Evolutionary conservation across 345 rosid species (phyloP), one percentile per base, ranked within the genome.

Genomic region (Dovyalis caffra): DNA sequence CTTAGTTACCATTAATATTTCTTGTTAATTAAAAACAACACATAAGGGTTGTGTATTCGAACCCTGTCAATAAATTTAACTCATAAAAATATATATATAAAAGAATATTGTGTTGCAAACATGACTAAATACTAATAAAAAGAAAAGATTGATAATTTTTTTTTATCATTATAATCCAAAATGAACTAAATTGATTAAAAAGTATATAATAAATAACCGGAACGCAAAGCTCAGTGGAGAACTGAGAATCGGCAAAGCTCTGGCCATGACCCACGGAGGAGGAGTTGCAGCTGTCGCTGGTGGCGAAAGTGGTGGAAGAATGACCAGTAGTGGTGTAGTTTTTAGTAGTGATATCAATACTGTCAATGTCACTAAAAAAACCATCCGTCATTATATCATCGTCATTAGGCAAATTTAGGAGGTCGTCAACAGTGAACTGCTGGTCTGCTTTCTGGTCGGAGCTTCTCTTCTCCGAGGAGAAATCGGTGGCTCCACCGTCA

Each of bases 331-430:
- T 31, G 10, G 81, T 77, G 53, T 86, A 85, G 80, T 80, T 86
- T 5, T 75, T 82, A 15, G 79, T 64, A n/a, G 66, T 79, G 72
- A 75, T 84, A 29, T 84, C 90, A 10, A 3, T 40, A 0, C 47
- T 10, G 12, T 40, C 47, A 40, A 40, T 40, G 12, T 40, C 47
- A 40, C 47, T 40, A 33, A 89, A 75, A 66, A 85, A 83, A 68
- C 79, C 72, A 16, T 65, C 85, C 81, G 69, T 69, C 16, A 78
- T 38, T 26, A 76, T 79, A 47, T 90, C 79, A 26, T 74, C 92
- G 0, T 86, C 92, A 74, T 87, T 89, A 14, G 95, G 85, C 71
- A 90, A 90, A 74, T 88, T 87, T 12, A 90, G 84, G 65, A 90
- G 92, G 78, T 90, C 95, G 63, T 90, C 92, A 16, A 91, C 83